Evolutionary conservation across 2,329 filamentous ascomycete genomes (phyloP), one percentile per base, ranked within the genome.

Genomic region (Talaromyces sp.): DNA sequence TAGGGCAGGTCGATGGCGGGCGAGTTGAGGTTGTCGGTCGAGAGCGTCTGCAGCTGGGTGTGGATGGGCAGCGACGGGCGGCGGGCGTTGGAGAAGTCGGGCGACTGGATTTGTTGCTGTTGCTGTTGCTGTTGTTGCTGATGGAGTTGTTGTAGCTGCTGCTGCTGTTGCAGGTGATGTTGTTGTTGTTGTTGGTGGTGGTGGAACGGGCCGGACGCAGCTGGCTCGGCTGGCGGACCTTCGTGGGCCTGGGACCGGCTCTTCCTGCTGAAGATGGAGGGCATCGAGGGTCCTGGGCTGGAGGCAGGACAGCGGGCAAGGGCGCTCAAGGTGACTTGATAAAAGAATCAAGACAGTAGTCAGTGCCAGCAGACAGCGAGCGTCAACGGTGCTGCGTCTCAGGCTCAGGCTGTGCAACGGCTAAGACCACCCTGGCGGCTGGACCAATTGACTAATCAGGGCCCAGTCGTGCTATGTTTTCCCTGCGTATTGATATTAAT

Each of bases 201-300:
- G 1, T 56, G 54, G 17, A 56, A 31, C 8, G 38, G 53, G 31
- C 54, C 41, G 32, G 49, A 61, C 7, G 51, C 14, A 31, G 53
- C 31, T 50, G 52, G 21, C 38, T 56, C 46, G 13, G 52, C 52
- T 17, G 35, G 49, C 38, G 29, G 43, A 54, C 53, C 58, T 51
- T 35, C 32, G 38, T 41, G 56, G 53, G 58, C 41, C 60, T 62
- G 60, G 21, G 60, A 59, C 56, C 60, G 60, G 60, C 56, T 62
- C 56, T 59, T 62, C 58, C 58, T 58, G 38, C 60, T 62, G 56
- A 62, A 62, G 32, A 62, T 56, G 24, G 60, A 58, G 60, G 60
- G 60, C 60, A 62, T 62, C 29, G 53, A 56, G 53, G 55, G 52
- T 46, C 41, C 41, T 46, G 38, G 38, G n/a, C 41, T 46, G 43